These are phyloP conservation scores for Cercospora nicotianae DNA, from an alignment of 2,329 filamentous ascomycete genomes.

Conservation along the genomic window DNA sequence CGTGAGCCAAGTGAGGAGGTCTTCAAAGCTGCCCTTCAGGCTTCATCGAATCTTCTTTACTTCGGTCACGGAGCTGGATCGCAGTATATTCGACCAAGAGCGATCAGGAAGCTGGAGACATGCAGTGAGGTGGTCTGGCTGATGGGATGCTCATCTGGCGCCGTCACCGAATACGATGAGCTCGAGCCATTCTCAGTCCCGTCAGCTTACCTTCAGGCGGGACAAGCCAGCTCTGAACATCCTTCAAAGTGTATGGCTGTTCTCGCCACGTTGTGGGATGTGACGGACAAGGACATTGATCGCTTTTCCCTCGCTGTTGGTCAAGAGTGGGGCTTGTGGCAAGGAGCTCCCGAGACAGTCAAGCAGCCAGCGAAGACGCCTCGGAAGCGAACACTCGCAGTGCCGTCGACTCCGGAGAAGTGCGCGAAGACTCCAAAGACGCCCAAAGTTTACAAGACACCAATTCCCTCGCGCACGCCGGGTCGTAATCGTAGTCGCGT, in stretches of 20 bases:
- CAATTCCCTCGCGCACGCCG: conserved; percentile 34
- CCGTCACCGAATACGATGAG: conserved; percentile 75
- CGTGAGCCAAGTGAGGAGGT: conserved; percentile 73
- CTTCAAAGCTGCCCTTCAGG: conserved; percentile 67
- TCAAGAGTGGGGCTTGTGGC: conserved; percentile 78
- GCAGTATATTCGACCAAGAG: conserved; percentile 86
- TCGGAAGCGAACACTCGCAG: conserved; percentile 29
- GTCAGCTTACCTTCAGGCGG: conserved; percentile 87
- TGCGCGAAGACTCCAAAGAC: conserved; percentile 39
- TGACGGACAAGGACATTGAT: conserved; percentile 96
- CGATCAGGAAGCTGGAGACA: conserved; percentile 67
- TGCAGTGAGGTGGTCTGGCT: conserved; percentile 63
- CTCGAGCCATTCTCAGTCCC: conserved; percentile 91
- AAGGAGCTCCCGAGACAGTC: conserved; percentile 22
- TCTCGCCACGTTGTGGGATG: conserved; percentile 94
- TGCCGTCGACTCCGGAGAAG: conserved; percentile 34
- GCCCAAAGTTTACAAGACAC: conserved; percentile 37
- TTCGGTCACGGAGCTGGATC: conserved; percentile 95
- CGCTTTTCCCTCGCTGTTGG: conserved; percentile 78
- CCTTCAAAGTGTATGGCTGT: conserved; percentile 60
- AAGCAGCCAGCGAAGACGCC: conserved; percentile 33
- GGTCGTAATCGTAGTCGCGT: conserved; percentile 32
- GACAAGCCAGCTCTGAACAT: conserved; percentile 37
- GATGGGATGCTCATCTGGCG: conserved; percentile 90
- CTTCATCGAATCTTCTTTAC: conserved; percentile 77